These are phyloP conservation scores for Datura wrightii DNA, from an alignment of 257 asterid genomes.

Conservation along the genomic window DNA sequence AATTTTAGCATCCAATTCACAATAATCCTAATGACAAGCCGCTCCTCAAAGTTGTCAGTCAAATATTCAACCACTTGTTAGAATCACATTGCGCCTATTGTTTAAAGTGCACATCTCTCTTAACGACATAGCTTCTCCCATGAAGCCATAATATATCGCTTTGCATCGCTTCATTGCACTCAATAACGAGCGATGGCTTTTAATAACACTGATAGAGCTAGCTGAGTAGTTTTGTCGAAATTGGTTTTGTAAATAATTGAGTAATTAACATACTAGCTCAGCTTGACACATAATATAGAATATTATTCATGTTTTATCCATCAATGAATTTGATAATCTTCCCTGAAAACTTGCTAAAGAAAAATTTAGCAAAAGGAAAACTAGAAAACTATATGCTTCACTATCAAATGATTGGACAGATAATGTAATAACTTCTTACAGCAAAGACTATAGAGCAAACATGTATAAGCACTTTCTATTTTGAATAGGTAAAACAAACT, in stretches of 20 bases:
- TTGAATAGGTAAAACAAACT: background rate
- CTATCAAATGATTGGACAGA: background rate
- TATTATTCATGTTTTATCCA: background rate
- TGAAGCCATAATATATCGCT: too few relatives aligned
- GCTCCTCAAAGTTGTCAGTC: too few relatives aligned
- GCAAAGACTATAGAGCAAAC: background rate
- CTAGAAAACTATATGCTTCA: background rate
- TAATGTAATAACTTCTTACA: background rate
- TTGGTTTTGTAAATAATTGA: background rate
- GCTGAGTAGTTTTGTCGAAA: background rate
- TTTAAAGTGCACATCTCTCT: background rate
- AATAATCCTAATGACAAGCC: too few relatives aligned
- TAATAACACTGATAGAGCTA: background rate
- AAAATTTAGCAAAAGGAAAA: background rate
- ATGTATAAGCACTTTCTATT: background rate
- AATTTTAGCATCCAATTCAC: too few relatives aligned
- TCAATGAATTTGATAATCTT: background rate
- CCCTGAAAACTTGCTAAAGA: background rate
- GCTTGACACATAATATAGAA: background rate
- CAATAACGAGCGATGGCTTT: background rate
- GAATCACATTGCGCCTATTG: background rate
- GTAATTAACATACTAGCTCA: background rate
- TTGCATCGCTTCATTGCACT: background rate
- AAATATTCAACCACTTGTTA: too few relatives aligned
- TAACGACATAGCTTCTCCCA: background rate